Evolutionary conservation across 139 green algal genomes (phyloP).

Genomic region (Micractinium conductrix): DNA sequence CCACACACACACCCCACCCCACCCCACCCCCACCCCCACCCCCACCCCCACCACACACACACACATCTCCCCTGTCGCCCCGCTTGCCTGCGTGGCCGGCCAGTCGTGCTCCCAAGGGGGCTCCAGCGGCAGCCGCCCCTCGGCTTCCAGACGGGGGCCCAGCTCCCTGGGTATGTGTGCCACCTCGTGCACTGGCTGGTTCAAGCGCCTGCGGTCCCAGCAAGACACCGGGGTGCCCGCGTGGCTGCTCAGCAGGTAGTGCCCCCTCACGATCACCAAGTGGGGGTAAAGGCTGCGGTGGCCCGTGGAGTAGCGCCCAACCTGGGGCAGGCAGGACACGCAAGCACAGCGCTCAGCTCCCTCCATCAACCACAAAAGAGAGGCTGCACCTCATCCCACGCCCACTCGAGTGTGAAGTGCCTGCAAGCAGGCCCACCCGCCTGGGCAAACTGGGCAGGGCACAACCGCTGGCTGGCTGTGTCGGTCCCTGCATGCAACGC

Average conservation of each 20-base stretch:
- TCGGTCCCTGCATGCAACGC: too few relatives aligned
- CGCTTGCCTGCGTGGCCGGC: conserved; percentile 13
- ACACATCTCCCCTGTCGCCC: too few relatives aligned
- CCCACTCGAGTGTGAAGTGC: too few relatives aligned
- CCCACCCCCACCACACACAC: too few relatives aligned
- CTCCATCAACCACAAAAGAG: too few relatives aligned
- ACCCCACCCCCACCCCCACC: too few relatives aligned
- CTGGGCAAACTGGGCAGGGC: too few relatives aligned
- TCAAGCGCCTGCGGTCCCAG: conserved; percentile 46
- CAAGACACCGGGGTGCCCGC: conserved; percentile 40
- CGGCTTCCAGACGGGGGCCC: neutral
- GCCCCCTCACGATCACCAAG: conserved; percentile 30
- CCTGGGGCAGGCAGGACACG: conserved; percentile 4
- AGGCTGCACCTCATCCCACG: too few relatives aligned
- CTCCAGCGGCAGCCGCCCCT: neutral
- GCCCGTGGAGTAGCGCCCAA: conserved; percentile 43
- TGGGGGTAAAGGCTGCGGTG: conserved; percentile 57
- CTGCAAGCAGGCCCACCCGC: too few relatives aligned
- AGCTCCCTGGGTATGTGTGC: neutral
- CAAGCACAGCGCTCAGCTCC: too few relatives aligned
- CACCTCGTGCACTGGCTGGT: conserved; percentile 30
- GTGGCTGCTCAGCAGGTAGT: conserved; percentile 57
- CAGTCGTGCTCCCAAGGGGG: neutral
- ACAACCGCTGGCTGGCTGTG: too few relatives aligned
- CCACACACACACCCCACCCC: too few relatives aligned